Evolutionary conservation across 73 alveolate genomes (phyloP), one percentile per base, ranked within the genome.

Genomic region (Paramecium caudatum): DNA sequence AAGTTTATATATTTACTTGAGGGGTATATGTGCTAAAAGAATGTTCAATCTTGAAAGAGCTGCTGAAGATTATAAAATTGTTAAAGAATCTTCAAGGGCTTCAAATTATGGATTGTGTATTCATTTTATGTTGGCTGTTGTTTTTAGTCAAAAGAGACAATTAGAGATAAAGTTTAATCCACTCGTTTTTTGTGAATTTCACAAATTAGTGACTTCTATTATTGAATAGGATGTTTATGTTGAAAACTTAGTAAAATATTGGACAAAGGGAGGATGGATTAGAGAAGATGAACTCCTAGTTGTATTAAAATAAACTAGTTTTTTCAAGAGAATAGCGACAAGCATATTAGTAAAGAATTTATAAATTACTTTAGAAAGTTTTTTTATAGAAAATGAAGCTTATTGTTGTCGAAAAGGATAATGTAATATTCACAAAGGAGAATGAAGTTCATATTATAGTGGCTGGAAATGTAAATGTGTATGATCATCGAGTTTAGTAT

Each of bases 111-210:
- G 68, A n/a, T 33, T 86, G 30, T 49, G 48, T 23, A 46, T 86
- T 43, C 90, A 86, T 21, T 78, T 86, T 63, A 86, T 86, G 93
- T 25, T 86, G 47, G 93, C 93, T 4, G 69, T 86, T 9, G 33
- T 86, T 19, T 86, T 86, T 46, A 86, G 84, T 25, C 27, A 86
- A 33, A 61, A 63, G 16, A 70, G 93, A 27, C 48, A 86, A 27
- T 16, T 85, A 3, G 82, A 61, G 23, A 74, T 85, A 1, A 85
- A 85, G 43, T 69, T 85, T 21, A 74, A 85, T 41, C 92, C 92
- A 13, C 34, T 32, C 8, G 69, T 61, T 17, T 85, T 34, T 39
- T 85, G 92, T 39, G 63, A 85, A 37, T 85, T 85, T 43, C 82
- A 85, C 43, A 47, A 68, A 21, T 85, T 85, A 39, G 92, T 85